Base-by-base conservation (phyloP, 148 eudicot species). In the Selenicereus undatus region DNA sequence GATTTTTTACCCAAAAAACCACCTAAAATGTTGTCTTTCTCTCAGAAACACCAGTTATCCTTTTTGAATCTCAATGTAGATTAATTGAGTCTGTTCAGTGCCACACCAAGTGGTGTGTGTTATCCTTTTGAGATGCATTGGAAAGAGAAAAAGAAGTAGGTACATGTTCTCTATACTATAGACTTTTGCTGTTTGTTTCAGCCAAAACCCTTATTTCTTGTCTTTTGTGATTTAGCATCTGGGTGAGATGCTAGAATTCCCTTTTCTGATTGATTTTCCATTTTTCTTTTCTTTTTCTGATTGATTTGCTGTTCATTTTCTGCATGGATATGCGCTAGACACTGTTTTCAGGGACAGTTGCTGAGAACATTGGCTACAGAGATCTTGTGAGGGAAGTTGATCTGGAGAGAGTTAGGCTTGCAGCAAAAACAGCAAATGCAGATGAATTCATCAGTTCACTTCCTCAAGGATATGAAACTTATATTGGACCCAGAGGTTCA, bases 351-450 rank as follows among this genome's bases (percentile, higher is more conserved):
- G 99, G 99, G 76, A 93, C 97, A 27, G 86, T 93, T 76, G 93
- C 97, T 70, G 97, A 96, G 88, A 96, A 93, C 84, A 91, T 96
- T 88, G 98, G 98, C 50, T 96, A 96, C 76, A 89, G 89, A 89
- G 99, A 93, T 84, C 71, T 92, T 75, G 85, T 81, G 72, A 88
- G 87, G 79, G 89, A 86, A 77, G 89, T 93, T 82, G 93, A 96
- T 86, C 85, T 88, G 90, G 94, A 90, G 81, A 91, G 87, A 86
- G 99, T 96, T 71, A 77, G 87, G 88, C 78, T 76, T 83, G 98
- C 97, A 35, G 93, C 99, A 76, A 83, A 78, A 91, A 93, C 90
- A 70, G 99, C 99, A 73, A 96, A 93, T 87, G 99, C 99, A 65
- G 93, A 89, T 83, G 98, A 92, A 77, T 96, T 96, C 85, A 92